These are phyloP conservation scores for Sechiopsis laciniata DNA, from an alignment of 306 rosid species.

Conservation along the genomic window DNA sequence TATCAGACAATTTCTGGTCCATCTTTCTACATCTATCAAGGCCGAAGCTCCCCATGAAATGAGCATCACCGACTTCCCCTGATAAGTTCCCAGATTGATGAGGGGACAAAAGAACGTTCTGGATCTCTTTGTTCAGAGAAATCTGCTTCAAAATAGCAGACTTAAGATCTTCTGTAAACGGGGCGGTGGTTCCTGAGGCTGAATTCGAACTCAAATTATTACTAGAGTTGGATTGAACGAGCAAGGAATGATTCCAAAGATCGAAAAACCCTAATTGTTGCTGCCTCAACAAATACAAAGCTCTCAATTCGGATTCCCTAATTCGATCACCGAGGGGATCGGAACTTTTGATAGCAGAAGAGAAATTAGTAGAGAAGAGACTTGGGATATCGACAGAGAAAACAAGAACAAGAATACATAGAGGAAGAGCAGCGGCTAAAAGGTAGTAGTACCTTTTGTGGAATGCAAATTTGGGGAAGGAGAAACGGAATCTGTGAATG, in stretches of 20 bases:
- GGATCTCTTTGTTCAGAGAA: conserved; percentile 62
- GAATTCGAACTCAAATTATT: conserved; percentile 28
- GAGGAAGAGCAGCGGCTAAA: conserved; percentile 35
- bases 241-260: conserved; percentile 45
- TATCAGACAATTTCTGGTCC: conserved; percentile 50
- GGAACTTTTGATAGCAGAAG: conserved; percentile 20
- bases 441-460: conserved; percentile 41
- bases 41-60: conserved; percentile 32
- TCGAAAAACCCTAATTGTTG: conserved; percentile 53
- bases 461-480: conserved; percentile 30
- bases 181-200: conserved; percentile 10
- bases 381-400: conserved; percentile 40
- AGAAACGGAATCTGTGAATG: conserved; percentile 27
- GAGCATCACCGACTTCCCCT: conserved; percentile 28
- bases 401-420: conserved; percentile 39
- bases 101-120: conserved; percentile 53
- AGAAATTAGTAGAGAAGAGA: conserved; percentile 39
- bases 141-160: conserved; percentile 53
- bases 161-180: conserved; percentile 40
- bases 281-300: conserved; percentile 57
- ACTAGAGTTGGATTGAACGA: conserved; percentile 25
- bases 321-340: conserved; percentile 43
- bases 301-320: conserved; percentile 76
- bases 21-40: conserved; percentile 53
- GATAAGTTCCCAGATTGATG: conserved; percentile 40